phyloP scores from a whole-genome alignment of 768 basidiomycete genomes.

The Gautieria morchelliformis region DNA sequence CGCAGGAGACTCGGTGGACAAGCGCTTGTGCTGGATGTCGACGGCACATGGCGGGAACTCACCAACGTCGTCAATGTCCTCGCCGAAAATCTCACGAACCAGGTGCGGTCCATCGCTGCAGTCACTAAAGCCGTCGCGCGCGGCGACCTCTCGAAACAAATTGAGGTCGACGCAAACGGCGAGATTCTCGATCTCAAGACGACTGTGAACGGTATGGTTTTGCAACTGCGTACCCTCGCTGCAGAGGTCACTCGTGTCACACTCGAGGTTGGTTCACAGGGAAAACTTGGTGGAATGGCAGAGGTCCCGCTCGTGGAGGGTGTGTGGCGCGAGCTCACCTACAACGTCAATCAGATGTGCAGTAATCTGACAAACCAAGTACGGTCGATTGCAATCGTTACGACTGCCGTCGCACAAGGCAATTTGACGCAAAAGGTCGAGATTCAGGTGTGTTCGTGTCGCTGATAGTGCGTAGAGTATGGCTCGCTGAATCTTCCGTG shows the following conservation, averaged over 20 bases:
- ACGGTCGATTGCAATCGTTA: conserved; percentile 75
- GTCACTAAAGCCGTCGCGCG: conserved; percentile 73
- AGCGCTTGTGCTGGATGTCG: conserved; percentile 61
- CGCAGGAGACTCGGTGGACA: conserved; percentile 54
- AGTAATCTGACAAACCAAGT: conserved; percentile 73
- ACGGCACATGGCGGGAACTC: conserved; percentile 83
- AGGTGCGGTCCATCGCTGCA: conserved; percentile 41
- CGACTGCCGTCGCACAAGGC: conserved; percentile 83
- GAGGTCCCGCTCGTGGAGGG: conserved; percentile 84
- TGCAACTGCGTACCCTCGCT: conserved; percentile 51
- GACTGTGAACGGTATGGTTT: conserved; percentile 45
- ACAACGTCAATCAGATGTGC: conserved; percentile 78
- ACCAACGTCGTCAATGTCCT: conserved; percentile 50
- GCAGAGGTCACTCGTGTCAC: conserved; percentile 81
- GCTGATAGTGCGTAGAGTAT: background rate
- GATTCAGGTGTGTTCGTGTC: conserved; percentile 38
- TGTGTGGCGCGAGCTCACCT: conserved; percentile 79
- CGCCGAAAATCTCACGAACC: conserved; percentile 22
- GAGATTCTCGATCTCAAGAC: conserved; percentile 80
- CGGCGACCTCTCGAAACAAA: conserved; percentile 83
- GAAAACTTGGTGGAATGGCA: conserved; percentile 83
- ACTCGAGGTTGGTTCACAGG: conserved; percentile 79
- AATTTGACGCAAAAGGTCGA: conserved; percentile 91
- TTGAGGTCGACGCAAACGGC: conserved; percentile 84
- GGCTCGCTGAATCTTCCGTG: background rate